Percentiles rank a stretch among this genome's conserved stretches.
Evolutionary conservation across 179 eudicot genomes (phyloP).

Genomic region (Nepenthes alata): DNA sequence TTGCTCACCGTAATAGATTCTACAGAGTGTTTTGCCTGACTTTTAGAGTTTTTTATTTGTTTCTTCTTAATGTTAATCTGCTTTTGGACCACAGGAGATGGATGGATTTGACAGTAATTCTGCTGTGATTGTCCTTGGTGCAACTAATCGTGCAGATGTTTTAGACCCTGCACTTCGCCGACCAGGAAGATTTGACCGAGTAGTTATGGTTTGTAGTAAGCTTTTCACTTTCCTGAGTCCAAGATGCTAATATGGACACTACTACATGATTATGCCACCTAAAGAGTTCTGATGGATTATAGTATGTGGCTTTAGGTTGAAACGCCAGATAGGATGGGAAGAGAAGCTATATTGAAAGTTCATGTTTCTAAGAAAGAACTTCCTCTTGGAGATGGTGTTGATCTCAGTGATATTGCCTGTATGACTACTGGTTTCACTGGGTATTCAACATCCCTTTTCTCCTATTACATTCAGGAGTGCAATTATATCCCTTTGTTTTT

Average conservation of each 20-base stretch:
- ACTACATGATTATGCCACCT: background rate
- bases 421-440: constrained; percentile 99
- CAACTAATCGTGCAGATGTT: constrained; percentile 91
- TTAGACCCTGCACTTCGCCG: constrained; percentile 94
- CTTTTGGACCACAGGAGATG: constrained; percentile 66
- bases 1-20: constrained; percentile 59
- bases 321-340: constrained; percentile 83
- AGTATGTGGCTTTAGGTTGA: constrained; percentile 45
- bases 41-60: constrained; percentile 1
- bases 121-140: constrained; percentile 93
- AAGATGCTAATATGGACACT: background rate
- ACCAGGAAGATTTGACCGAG: constrained; percentile 97
- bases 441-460: constrained; percentile 18
- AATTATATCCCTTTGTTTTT: constrained; percentile 1
- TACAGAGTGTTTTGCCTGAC: background rate
- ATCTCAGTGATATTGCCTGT: constrained; percentile 61
- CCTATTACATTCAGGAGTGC: background rate
- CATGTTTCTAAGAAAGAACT: constrained; percentile 81
- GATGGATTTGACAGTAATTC: constrained; percentile 98
- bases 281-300: constrained; percentile 7
- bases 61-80: background rate
- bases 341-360: constrained; percentile 79
- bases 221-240: background rate
- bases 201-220: constrained; percentile 53
- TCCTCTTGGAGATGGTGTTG: constrained; percentile 69